Evolutionary conservation across 345 rosid species (phyloP), one percentile per base, ranked within the genome.

Genomic region (Corymbia maculata): DNA sequence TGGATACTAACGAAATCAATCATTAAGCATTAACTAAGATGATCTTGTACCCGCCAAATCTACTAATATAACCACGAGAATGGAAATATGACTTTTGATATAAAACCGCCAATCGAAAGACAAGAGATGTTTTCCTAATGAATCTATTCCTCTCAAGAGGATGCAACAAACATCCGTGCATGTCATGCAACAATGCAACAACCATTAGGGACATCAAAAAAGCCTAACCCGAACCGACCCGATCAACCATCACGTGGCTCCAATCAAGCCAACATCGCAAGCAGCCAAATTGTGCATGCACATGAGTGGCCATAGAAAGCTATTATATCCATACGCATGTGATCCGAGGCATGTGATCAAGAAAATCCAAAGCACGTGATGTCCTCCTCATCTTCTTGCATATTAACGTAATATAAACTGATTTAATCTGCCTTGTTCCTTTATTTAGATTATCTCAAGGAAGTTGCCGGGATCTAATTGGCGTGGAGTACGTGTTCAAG

Each of bases 261-360:
- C 66, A 24, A 57, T 24, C 66, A 11, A 26, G 5, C n/a, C 64
- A 57, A 9, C n/a, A 61, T 30, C 75, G 36, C 36, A 0, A n/a
- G 75, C 75, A 13, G 36, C 75, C 75, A 28, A 64, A 64, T 26
- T 12, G 5, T 59, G 5, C 66, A 10, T 28, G 75, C 36, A 9
- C 3, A 0, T 64, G 75, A 64, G 36, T n/a, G 75, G 75, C 36
- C 75, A 13, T 13, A 64, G 75, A 64, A n/a, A 64, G 3, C 75
- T n/a, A 64, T 64, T 0, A 3, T 6, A 16, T n/a, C 17, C 75
- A 64, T n/a, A 0, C 15, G 75, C 36, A 0, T 64, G 75, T 64
- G 75, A n/a, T 17, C 75, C 36, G 75, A 13, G 36, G 75, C 75
- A 64, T 13, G 7, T 0, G 4, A 64, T 64, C 36, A 64, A 2